Conservation (phyloP, 2,329 filamentous ascomycete species). For the Beauveria pseudobassiana region DNA sequence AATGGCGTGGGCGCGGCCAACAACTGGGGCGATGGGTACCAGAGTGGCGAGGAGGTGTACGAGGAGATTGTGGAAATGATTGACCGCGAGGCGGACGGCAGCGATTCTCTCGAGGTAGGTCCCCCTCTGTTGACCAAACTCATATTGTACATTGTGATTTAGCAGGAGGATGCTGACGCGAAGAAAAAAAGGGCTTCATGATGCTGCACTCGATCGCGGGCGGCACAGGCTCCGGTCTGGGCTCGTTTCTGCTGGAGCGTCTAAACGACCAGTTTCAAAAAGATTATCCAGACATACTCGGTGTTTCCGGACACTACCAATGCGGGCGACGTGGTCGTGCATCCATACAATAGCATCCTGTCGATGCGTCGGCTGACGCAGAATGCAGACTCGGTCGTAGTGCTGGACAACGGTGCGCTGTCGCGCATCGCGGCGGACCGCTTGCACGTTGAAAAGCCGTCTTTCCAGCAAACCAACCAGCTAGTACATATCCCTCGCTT, state of each 20-base stretch:
- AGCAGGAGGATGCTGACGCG: too few relatives aligned
- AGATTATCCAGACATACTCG: slow-evolving; percentile 97
- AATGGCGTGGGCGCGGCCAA: slow-evolving; percentile 91
- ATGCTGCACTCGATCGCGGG: slow-evolving; percentile 96
- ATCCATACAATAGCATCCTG: slow-evolving; percentile 95
- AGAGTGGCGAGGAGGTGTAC: slow-evolving; percentile 82
- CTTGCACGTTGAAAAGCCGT: slow-evolving; percentile 89
- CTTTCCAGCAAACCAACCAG: slow-evolving; percentile 96
- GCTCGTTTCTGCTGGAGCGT: slow-evolving; percentile 87
- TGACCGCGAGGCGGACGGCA: slow-evolving; percentile 94
- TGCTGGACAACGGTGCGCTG: slow-evolving; percentile 90
- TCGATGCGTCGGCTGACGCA: slow-evolving; percentile 86
- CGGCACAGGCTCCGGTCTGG: slow-evolving; percentile 91
- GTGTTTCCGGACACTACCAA: slow-evolving; percentile 94
- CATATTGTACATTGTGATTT: not conserved
- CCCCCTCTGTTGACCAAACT: too few relatives aligned
- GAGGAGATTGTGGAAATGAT: slow-evolving; percentile 99
- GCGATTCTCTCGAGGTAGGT: slow-evolving; percentile 81
- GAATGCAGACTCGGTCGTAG: slow-evolving; percentile 95
- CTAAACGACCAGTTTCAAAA: slow-evolving; percentile 98
- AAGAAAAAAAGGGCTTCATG: slow-evolving; percentile 72
- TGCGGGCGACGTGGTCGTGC: slow-evolving; percentile 84
- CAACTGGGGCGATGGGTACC: slow-evolving; percentile 97
- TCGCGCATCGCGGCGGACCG: slow-evolving; percentile 91
- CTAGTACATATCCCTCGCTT: slow-evolving; percentile 45